phyloP scores from a whole-genome alignment of 2,329 filamentous ascomycete species.

The Fusarium sp. region DNA sequence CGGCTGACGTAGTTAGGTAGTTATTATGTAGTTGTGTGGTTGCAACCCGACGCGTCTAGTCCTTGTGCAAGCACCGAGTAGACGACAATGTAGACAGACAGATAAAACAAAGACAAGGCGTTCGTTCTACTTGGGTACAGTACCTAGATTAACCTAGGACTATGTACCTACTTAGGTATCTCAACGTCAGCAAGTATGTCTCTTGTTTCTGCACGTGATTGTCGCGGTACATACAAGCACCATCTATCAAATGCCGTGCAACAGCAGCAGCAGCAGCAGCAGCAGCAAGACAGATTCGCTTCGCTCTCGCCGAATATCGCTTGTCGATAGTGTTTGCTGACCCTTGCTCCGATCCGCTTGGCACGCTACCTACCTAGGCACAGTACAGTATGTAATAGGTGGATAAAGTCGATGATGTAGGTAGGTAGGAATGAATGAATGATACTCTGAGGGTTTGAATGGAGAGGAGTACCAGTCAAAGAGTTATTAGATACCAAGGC shows the following conservation, averaged over 20 bases:
- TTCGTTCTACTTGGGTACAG: too few relatives aligned
- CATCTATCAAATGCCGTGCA: conserved; percentile 10
- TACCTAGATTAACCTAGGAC: too few relatives aligned
- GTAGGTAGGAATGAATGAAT: too few relatives aligned
- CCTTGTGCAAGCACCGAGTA: too few relatives aligned
- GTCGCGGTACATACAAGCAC: background rate
- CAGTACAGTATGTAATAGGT: too few relatives aligned
- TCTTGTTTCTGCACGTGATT: conserved; percentile 18
- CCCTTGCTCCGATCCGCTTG: conserved; percentile 25
- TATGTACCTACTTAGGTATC: too few relatives aligned
- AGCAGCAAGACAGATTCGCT: background rate
- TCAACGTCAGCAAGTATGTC: too few relatives aligned
- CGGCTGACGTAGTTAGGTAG: too few relatives aligned
- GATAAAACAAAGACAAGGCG: too few relatives aligned
- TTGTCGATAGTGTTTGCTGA: conserved; percentile 11
- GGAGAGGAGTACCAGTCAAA: background rate
- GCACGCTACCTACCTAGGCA: background rate
- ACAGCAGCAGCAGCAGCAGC: background rate
- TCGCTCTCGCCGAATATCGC: conserved; percentile 35
- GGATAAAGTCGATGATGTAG: background rate
- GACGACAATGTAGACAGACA: too few relatives aligned
- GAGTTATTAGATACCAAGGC: background rate
- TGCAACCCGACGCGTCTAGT: too few relatives aligned
- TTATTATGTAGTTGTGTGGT: too few relatives aligned
- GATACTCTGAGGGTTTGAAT: background rate